phyloP scores from a whole-genome alignment of 495 filamentous ascomycete genomes.

The Xylaria scruposa region DNA sequence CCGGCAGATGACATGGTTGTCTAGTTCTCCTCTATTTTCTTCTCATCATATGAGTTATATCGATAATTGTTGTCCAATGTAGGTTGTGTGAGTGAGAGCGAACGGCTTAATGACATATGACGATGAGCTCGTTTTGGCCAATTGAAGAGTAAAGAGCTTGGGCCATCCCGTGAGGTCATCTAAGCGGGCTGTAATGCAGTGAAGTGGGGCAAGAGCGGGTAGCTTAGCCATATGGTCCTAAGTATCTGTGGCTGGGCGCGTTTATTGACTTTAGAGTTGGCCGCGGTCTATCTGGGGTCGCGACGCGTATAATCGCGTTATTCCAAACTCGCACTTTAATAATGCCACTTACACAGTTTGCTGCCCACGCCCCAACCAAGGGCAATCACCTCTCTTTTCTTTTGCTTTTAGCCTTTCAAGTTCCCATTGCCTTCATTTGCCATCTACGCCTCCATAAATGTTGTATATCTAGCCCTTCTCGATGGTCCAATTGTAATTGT shows the following conservation, averaged over 20 bases:
- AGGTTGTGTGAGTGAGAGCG: not conserved
- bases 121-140: not conserved
- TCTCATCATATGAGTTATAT: not conserved
- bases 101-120: not conserved
- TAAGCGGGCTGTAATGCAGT: no score
- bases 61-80: not conserved
- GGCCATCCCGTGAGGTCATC: constrained; percentile 27
- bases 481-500: not conserved
- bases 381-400: not conserved
- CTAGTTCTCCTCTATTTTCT: not conserved
- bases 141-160: constrained; percentile 26
- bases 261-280: constrained; percentile 31
- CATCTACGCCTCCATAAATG: not conserved
- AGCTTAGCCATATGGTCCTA: constrained; percentile 6
- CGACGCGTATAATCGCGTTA: constrained; percentile 28
- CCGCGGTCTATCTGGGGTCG: not conserved
- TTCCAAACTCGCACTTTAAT: constrained; percentile 19
- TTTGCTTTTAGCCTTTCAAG: not conserved
- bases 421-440: not conserved
- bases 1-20: constrained; percentile 26
- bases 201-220: not conserved
- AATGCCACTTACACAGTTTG: not conserved
- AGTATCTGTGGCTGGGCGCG: constrained; percentile 28
- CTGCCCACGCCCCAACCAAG: not conserved
- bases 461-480: not conserved